phyloP scores from a whole-genome alignment of 2,329 filamentous ascomycete genomes.

The Colletotrichum orbiculare region DNA sequence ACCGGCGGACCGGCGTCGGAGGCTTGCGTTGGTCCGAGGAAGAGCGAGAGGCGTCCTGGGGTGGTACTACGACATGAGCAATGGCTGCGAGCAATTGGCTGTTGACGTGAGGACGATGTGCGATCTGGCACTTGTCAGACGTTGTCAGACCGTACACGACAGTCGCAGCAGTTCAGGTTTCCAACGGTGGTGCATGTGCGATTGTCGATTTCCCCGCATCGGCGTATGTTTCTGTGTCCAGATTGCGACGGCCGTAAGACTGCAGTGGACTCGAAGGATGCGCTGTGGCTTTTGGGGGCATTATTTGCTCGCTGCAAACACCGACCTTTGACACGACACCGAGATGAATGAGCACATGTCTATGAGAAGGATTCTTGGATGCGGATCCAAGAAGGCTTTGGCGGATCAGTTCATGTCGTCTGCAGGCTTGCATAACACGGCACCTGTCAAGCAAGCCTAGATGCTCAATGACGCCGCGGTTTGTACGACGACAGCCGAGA shows the following conservation, averaged over 20 bases:
- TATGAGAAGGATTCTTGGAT: not conserved
- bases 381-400: not conserved
- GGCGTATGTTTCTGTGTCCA: not conserved
- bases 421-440: constrained; percentile 5
- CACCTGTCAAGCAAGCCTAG: constrained; percentile 15
- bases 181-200: constrained; percentile 4
- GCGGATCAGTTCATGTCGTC: not conserved
- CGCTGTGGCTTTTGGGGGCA: not conserved
- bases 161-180: not conserved
- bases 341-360: no score
- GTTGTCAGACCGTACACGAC: constrained; percentile 4
- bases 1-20: no score
- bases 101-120: not conserved
- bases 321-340: no score
- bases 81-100: no score
- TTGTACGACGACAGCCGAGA: no score
- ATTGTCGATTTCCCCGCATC: not conserved
- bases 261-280: not conserved
- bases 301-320: not conserved
- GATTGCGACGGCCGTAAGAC: not conserved
- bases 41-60: no score
- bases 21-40: no score
- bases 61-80: no score
- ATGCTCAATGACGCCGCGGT: not conserved
- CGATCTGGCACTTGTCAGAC: constrained; percentile 24